phyloP scores from a whole-genome alignment of 306 rosid genomes.

The Quercus cerris region DNA sequence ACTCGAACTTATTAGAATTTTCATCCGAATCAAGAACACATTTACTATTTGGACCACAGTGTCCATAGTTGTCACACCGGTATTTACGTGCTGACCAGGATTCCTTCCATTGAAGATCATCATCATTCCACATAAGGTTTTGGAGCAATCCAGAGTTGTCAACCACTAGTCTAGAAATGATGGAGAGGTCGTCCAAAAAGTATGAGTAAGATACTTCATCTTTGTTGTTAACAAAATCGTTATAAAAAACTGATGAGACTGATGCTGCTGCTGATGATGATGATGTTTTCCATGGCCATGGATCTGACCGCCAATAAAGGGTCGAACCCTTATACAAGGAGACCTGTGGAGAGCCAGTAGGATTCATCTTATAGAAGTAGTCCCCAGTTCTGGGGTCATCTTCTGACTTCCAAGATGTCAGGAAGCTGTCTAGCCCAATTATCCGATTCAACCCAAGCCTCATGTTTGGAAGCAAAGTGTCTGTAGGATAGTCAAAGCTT shows the following conservation, averaged over 20 bases:
- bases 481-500: neutral
- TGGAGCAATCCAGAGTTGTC: neutral
- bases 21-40: neutral
- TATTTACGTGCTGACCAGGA: neutral
- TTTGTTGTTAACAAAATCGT: neutral
- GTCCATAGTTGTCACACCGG: neutral
- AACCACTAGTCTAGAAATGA: neutral
- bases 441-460: neutral
- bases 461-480: slow-evolving; percentile 12
- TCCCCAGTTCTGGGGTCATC: too few relatives aligned
- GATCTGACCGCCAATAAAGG: too few relatives aligned
- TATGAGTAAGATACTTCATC: neutral
- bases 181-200: neutral
- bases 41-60: neutral
- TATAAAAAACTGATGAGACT: neutral
- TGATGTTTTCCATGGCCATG: neutral
- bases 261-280: neutral
- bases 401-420: neutral
- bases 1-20: neutral
- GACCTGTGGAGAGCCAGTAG: too few relatives aligned
- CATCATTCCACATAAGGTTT: neutral
- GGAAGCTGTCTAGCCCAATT: neutral
- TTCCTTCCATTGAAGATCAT: neutral
- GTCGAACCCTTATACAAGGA: too few relatives aligned
- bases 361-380: too few relatives aligned